Evolutionary conservation across 805 yeast species (phyloP), one percentile per base, ranked within the genome.

Genomic region (Yamadazyma phyllophila): DNA sequence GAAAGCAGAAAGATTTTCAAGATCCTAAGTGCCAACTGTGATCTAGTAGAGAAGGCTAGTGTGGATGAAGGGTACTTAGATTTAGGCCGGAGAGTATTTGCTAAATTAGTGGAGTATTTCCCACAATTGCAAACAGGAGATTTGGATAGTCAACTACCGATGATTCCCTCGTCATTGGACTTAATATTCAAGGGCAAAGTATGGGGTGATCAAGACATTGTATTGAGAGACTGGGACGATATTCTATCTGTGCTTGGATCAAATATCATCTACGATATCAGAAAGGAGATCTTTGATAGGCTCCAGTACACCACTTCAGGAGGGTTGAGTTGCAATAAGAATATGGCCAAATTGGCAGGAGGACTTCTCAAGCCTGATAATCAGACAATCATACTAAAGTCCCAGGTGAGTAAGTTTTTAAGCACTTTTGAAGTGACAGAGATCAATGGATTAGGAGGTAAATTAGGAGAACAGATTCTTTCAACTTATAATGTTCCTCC

Each of bases 31-130:
- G 60, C 67, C 7, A 71, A 74, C 48, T 87, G 92, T 59, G 84
- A 80, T 46, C 55, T 75, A 12, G 88, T 89, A 0, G 96, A 94
- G 62, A 91, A 91, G 66, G 98, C 97, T 0, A 89, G 97, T 65
- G 94, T 91, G 14, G 99, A 94, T 65, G 99, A 94, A 65, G 83
- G 90, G 40, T 94, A 85, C 59, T 52, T 94, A 53, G 97, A 94
- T 65, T 62, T 94, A 34, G 96, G 97, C 0, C 68, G 85, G 32
- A 53, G 78, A 17, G 78, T 88, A 0, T 74, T 78, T 54, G 47
- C 60, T 1, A 66, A 60, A 41, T 62, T 82, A 9, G 38, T 73
- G 2, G 65, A 65, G 10, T 32, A 63, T 2, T 77, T 78, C 41
- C 92, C 95, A 0, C 57, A 66, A 7, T 49, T 83, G 13, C 35